A percentile compares a stretch with the other conserved stretches of the same genome.
Evolutionary conservation across 441 rosid genomes (phyloP).

Genomic region (Gossypium armourianum): DNA sequence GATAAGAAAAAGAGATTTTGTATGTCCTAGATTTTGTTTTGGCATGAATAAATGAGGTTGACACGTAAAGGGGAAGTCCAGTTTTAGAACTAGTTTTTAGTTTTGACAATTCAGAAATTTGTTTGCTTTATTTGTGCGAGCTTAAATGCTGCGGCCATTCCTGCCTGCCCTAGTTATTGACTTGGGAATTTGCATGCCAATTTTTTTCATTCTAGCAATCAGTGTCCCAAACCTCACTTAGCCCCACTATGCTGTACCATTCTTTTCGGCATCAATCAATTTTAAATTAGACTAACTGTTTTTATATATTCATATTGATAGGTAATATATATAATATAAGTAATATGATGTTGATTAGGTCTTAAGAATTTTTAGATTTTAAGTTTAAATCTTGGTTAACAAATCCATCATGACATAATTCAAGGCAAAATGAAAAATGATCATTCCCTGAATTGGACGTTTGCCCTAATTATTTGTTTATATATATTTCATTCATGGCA

Average conservation of each 20-base stretch:
- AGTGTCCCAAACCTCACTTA: neutral
- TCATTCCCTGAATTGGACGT: too few species aligned
- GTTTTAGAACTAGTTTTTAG: neutral
- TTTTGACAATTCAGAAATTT: neutral
- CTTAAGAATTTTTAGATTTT: neutral
- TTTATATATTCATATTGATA: neutral
- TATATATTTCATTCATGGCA: too few species aligned
- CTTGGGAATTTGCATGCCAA: conserved; percentile 9
- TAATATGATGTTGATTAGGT: neutral
- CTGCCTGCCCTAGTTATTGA: neutral
- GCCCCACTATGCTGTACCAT: conserved; percentile 3
- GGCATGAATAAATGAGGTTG: neutral
- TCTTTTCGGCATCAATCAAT: neutral
- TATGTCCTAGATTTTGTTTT: neutral
- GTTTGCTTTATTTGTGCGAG: neutral
- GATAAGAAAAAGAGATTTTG: neutral
- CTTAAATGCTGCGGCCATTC: neutral
- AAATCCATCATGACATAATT: too few species aligned
- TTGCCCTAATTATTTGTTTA: too few species aligned
- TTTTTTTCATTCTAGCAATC: neutral
- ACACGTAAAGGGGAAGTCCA: neutral
- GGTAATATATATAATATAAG: neutral
- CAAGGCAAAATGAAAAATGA: too few species aligned
- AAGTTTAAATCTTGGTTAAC: neutral
- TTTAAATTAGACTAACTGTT: neutral